phyloP scores from a whole-genome alignment of 345 rosid genomes.

The Hevea brasiliensis region DNA sequence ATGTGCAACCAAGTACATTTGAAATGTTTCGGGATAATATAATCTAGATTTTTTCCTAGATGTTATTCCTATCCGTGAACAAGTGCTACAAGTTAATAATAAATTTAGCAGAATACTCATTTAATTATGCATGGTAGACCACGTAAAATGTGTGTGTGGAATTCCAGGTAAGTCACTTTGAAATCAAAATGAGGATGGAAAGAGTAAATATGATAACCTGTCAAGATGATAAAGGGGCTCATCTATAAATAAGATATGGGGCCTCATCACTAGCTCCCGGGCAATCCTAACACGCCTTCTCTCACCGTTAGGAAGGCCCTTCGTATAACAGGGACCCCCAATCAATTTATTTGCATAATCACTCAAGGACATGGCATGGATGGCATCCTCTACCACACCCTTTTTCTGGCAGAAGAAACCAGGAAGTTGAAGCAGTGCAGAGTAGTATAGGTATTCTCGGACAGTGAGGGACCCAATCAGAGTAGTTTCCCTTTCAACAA shows the following conservation, averaged over 20 bases:
- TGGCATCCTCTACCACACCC: conserved; percentile 95
- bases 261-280: conserved; percentile 98
- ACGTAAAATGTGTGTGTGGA: background rate
- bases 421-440: conserved; percentile 95
- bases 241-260: conserved; percentile 81
- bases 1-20: background rate
- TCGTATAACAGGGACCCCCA: conserved; percentile 96
- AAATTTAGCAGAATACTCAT: background rate
- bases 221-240: conserved; percentile 99
- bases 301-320: conserved; percentile 88
- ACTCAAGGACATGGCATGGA: conserved; percentile 88
- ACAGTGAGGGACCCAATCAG: conserved; percentile 91
- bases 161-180: background rate
- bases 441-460: conserved; percentile 85
- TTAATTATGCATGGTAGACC: background rate
- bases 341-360: conserved; percentile 93
- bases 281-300: conserved; percentile 97
- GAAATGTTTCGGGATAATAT: background rate
- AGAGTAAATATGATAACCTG: conserved; percentile 44
- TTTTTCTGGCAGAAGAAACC: conserved; percentile 92
- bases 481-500: conserved; percentile 79
- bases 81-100: background rate
- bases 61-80: background rate
- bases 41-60: background rate
- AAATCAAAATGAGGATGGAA: background rate